Percentiles rank a stretch among this genome's conserved stretches.
phyloP scores from a whole-genome alignment of 495 filamentous ascomycete genomes.

The Xylaria acuta region DNA sequence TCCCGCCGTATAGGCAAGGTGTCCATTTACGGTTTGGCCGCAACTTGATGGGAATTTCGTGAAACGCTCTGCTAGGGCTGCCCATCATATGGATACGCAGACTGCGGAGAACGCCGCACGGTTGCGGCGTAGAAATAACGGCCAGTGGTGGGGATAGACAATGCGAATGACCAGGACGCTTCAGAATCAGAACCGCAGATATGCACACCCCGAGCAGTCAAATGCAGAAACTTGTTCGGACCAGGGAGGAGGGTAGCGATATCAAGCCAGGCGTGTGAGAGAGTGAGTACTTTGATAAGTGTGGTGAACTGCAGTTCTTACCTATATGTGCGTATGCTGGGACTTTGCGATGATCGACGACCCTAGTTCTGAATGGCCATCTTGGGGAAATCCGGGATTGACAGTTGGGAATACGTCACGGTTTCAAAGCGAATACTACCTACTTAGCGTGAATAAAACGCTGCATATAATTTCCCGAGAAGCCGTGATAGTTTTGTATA shows the following conservation, averaged over 20 bases:
- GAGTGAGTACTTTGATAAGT: not conserved
- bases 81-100: not conserved
- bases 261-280: slow-evolving; percentile 7
- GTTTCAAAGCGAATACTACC: not conserved
- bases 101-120: slow-evolving; percentile 15
- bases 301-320: slow-evolving; percentile 1
- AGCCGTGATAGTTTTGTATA: not conserved
- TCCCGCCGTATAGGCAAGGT: not conserved
- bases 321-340: no score
- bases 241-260: slow-evolving; percentile 11
- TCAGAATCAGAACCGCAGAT: slow-evolving; percentile 1
- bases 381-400: slow-evolving; percentile 14
- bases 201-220: slow-evolving; percentile 20
- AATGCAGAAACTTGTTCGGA: not conserved
- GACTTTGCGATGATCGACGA: slow-evolving; percentile 19
- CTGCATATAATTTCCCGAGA: not conserved
- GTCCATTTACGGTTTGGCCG: not conserved
- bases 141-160: not conserved
- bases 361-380: not conserved
- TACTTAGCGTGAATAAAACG: not conserved
- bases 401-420: not conserved
- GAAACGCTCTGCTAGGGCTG: not conserved
- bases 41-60: not conserved
- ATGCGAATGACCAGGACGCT: not conserved
- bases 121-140: slow-evolving; percentile 19